These are phyloP conservation scores for Trypanosoma grayi DNA, from an alignment of 208 protist species.

Conservation along the genomic window DNA sequence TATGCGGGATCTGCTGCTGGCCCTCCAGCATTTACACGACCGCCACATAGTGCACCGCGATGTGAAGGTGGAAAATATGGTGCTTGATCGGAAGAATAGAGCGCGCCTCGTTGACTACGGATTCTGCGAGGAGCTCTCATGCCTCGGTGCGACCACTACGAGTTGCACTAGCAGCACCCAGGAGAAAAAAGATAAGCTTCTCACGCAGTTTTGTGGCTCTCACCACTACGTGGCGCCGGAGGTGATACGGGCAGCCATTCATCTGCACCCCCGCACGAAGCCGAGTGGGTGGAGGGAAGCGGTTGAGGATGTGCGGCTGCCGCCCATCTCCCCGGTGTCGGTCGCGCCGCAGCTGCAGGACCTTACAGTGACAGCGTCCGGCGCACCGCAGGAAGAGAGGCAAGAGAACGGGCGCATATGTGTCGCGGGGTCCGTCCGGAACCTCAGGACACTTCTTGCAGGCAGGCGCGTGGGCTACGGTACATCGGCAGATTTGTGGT, in stretches of 20 bases:
- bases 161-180: neutral
- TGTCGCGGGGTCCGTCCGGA: neutral
- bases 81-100: constrained; percentile 16
- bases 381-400: neutral
- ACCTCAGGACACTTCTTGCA: neutral
- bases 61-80: constrained; percentile 43
- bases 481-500: constrained; percentile 25
- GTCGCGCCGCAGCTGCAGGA: no score
- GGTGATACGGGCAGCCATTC: constrained; percentile 19
- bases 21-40: constrained; percentile 27
- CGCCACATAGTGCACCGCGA: constrained; percentile 33
- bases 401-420: neutral
- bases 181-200: neutral
- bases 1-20: constrained; percentile 25
- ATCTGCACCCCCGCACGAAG: neutral
- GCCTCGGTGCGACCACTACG: neutral
- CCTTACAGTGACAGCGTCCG: neutral
- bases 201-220: constrained; percentile 31
- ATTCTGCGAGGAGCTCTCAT: constrained; percentile 15
- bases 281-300: neutral
- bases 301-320: neutral
- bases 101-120: constrained; percentile 35
- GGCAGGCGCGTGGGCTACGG: constrained; percentile 14
- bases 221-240: constrained; percentile 42
- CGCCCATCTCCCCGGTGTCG: neutral